Base-by-base conservation (phyloP, 1,284 basidiomycete genomes). In the Puccinia hordei region DNA sequence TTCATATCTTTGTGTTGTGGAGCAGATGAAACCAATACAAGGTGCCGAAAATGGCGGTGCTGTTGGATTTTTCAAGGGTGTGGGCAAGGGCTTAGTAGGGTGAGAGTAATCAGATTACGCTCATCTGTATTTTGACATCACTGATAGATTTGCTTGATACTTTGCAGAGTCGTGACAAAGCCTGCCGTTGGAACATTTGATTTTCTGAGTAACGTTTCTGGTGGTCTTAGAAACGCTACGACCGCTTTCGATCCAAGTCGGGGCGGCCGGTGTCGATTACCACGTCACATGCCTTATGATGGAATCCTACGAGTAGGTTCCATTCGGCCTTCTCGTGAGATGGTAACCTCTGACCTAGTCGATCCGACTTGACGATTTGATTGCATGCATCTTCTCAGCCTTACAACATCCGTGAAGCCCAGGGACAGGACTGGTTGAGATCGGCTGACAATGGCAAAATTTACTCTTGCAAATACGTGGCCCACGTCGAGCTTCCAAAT, bases 161-260 rank as follows among this genome's bases (percentile, higher is more conserved):
- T 17, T 82, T 63, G 27, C 83, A 94, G 93, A 35, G 93, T 90
- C 55, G 91, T 99, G 73, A 98, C 97, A 6, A 99, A 99, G 86
- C 97, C 97, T 5, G 94, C 92, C 0, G 93, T 99, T 15, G 97
- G 97, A 3, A 91, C 98, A 0, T 96, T 99, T 85, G 97, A 99
- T 86, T 89, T 99, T 63, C 93, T 95, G 3, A 92, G 95, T 41
- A 98, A 96, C 84, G 91, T 98, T 35, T 79, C 46, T 68, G 33
- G 83, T 92, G 93, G 93, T 38, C 94, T 98, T 82, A 90, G 97
- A 57, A 99, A 99, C 85, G 99, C 97, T 0, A 99, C 97, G 0
- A 98, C 94, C 2, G 96, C 98, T 0, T 99, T 99, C 83, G 97
- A 99, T 85, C 93, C 91, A 82, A 92, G 93, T 66, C 92, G 92